phyloP scores from a whole-genome alignment of 148 eudicot genomes.

The Limonium bicolor region DNA sequence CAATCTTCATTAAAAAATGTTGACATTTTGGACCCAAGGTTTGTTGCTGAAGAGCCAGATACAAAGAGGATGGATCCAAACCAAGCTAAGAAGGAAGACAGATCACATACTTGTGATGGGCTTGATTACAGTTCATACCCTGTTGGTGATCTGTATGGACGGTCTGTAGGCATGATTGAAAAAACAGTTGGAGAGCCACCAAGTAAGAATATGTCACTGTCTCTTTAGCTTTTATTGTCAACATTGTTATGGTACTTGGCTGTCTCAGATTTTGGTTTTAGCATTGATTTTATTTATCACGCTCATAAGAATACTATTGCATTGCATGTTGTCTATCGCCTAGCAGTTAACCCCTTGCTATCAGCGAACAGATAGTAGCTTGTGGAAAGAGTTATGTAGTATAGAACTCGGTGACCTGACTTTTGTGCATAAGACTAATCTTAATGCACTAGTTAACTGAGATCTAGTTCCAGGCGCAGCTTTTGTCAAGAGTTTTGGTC shows the following conservation, averaged over 20 bases:
- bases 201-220: conserved; percentile 18
- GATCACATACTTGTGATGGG: conserved; percentile 17
- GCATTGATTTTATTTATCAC: too few species aligned
- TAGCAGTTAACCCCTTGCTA: too few species aligned
- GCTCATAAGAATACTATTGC: too few species aligned
- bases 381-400: too few species aligned
- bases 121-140: conserved; percentile 32
- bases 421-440: too few species aligned
- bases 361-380: too few species aligned
- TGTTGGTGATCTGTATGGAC: conserved; percentile 20
- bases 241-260: neutral
- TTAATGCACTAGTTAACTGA: too few species aligned
- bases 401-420: too few species aligned
- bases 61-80: conserved; percentile 39
- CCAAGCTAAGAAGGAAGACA: conserved; percentile 20
- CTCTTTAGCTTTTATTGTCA: neutral
- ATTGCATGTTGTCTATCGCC: too few species aligned
- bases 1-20: conserved; percentile 34
- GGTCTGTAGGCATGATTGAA: conserved; percentile 20
- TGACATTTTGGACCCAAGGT: conserved; percentile 45
- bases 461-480: too few species aligned
- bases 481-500: too few species aligned
- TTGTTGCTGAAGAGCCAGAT: conserved; percentile 54
- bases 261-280: neutral
- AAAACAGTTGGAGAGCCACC: conserved; percentile 26